A percentile compares a stretch with the other conserved stretches of the same genome.
These are phyloP conservation scores for Incumbomyces lentus DNA, from an alignment of 2,329 filamentous ascomycete genomes.

Conservation along the genomic window DNA sequence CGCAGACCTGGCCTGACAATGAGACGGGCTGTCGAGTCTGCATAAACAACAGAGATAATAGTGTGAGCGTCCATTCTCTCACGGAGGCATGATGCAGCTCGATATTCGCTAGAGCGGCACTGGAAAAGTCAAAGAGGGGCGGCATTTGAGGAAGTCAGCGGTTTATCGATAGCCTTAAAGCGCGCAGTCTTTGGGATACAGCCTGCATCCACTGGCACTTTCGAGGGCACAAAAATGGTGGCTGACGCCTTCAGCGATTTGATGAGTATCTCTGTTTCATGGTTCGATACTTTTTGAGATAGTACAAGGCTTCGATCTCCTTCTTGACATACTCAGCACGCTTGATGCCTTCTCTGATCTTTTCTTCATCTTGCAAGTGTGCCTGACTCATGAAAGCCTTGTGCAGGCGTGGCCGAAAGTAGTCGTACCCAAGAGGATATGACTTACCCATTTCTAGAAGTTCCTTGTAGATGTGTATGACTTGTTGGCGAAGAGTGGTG, in stretches of 20 bases:
- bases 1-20: too few relatives aligned
- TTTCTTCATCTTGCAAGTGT: conserved; percentile 56
- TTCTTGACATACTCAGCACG: conserved; percentile 85
- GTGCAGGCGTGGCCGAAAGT: conserved; percentile 73
- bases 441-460: conserved; percentile 73
- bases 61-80: too few relatives aligned
- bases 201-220: too few relatives aligned
- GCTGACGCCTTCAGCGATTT: not conserved
- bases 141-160: too few relatives aligned
- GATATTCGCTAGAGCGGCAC: too few relatives aligned
- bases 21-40: too few relatives aligned
- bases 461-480: conserved; percentile 89
- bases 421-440: conserved; percentile 75
- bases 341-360: conserved; percentile 65
- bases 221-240: too few relatives aligned
- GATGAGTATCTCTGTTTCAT: conserved; percentile 65
- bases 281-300: conserved; percentile 81
- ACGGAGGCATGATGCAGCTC: too few relatives aligned
- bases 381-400: conserved; percentile 73
- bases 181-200: too few relatives aligned
- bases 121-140: too few relatives aligned
- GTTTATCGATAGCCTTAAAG: too few relatives aligned
- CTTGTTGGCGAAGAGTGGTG: conserved; percentile 58
- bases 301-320: conserved; percentile 91
- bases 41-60: too few relatives aligned